phyloP scores from a whole-genome alignment of 345 rosid genomes.

The Crucihimalaya himalaica region DNA sequence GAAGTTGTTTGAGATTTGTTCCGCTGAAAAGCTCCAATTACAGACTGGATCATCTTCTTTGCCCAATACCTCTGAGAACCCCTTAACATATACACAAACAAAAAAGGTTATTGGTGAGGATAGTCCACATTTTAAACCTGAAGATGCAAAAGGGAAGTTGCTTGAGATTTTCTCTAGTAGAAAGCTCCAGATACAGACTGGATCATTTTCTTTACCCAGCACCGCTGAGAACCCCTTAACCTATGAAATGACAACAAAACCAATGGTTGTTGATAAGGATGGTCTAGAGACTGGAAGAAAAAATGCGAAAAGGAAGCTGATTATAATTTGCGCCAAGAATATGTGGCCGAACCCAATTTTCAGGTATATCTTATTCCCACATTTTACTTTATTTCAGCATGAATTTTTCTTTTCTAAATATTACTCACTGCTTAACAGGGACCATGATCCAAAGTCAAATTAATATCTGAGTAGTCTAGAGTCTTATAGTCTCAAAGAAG shows the following conservation, averaged over 20 bases:
- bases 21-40: not conserved
- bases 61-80: slow-evolving; percentile 45
- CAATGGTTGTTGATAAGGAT: no score
- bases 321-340: slow-evolving; percentile 24
- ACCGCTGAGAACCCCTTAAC: no score
- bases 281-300: no score
- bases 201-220: no score
- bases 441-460: not conserved
- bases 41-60: slow-evolving; percentile 45
- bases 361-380: slow-evolving; percentile 40
- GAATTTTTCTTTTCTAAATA: not conserved
- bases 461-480: not conserved
- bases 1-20: not conserved
- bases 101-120: not conserved
- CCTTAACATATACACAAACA: slow-evolving; percentile 36
- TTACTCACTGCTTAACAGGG: not conserved
- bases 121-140: not conserved
- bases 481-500: not conserved
- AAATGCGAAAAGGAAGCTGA: no score
- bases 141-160: not conserved
- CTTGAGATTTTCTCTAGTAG: not conserved
- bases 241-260: no score
- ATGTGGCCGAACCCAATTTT: slow-evolving; percentile 58
- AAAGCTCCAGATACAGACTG: no score
- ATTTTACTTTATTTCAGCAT: not conserved